These are phyloP conservation scores for Tuber melanosporum DNA, from an alignment of 495 filamentous ascomycete species.

Conservation along the genomic window DNA sequence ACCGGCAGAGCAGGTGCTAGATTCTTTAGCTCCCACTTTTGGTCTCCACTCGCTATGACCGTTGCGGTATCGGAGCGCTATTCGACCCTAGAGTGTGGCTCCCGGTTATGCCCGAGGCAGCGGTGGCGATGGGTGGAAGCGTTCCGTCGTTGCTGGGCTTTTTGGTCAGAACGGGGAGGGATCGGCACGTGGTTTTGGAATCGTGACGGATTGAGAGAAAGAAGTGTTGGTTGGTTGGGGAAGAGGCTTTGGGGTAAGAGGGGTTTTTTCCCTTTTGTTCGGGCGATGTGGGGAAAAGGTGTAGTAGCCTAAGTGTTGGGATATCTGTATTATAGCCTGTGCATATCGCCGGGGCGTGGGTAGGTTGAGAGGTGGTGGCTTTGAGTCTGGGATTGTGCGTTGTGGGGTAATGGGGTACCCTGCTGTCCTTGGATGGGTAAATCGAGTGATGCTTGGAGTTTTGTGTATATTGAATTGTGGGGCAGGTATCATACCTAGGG, in stretches of 20 bases:
- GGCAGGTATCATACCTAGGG: background rate
- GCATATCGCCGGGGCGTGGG: background rate
- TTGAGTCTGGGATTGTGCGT: background rate
- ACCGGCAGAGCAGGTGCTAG: background rate
- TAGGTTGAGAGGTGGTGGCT: background rate
- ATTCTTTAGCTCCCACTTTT: background rate
- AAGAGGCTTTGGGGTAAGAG: background rate
- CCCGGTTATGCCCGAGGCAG: background rate
- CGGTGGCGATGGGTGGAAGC: background rate
- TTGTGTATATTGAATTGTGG: background rate
- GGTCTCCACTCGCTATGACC: background rate
- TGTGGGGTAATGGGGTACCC: background rate
- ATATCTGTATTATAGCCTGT: background rate
- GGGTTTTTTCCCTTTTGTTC: background rate
- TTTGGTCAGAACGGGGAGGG: background rate
- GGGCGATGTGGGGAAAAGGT: background rate
- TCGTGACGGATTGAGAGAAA: background rate
- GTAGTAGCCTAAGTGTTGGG: background rate
- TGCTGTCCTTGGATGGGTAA: background rate
- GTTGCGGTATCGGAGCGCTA: background rate
- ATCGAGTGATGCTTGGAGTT: background rate
- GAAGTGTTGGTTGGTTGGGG: too few species aligned
- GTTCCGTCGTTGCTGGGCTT: background rate
- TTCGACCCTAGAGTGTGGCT: background rate
- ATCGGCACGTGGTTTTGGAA: background rate